Percentiles rank a stretch among this genome's conserved stretches.
phyloP scores from a whole-genome alignment of 768 basidiomycete species.

The Auricularia sp. region DNA sequence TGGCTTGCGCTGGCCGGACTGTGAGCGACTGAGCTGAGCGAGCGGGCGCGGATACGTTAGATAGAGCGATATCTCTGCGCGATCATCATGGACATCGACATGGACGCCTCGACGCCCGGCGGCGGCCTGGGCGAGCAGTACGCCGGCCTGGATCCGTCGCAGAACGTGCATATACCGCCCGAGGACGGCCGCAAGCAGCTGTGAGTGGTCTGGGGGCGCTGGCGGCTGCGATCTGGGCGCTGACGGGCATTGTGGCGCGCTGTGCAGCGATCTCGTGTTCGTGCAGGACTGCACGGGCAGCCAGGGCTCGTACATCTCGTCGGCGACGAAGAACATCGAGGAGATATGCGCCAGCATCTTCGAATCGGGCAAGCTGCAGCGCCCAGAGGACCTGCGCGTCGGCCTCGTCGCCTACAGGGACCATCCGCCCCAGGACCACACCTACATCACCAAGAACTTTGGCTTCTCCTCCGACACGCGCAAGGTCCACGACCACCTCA shows the following conservation, averaged over 20 bases:
- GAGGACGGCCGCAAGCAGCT: slow-evolving; percentile 57
- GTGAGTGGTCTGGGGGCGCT: slow-evolving; percentile 33
- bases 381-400: slow-evolving; percentile 78
- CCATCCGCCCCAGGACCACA: slow-evolving; percentile 95
- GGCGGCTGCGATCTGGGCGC: slow-evolving; percentile 18
- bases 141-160: slow-evolving; percentile 1
- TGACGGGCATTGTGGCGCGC: slow-evolving; percentile 3
- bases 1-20: neutral
- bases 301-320: slow-evolving; percentile 83
- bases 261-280: slow-evolving; percentile 77
- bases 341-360: slow-evolving; percentile 91
- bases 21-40: neutral
- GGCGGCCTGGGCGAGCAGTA: neutral
- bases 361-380: slow-evolving; percentile 84
- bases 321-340: slow-evolving; percentile 93
- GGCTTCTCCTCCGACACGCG: slow-evolving; percentile 88
- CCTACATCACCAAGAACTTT: slow-evolving; percentile 88
- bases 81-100: slow-evolving; percentile 49
- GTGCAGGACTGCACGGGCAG: slow-evolving; percentile 93
- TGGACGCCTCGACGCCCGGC: slow-evolving; percentile 15
- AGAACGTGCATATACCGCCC: neutral
- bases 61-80: neutral
- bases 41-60: neutral
- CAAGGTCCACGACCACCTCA: slow-evolving; percentile 75
- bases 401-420: slow-evolving; percentile 93